A percentile compares a stretch with the other conserved stretches of the same genome.
phyloP scores from a whole-genome alignment of 2,329 filamentous ascomycete genomes.

The Epichloe festucae region DNA sequence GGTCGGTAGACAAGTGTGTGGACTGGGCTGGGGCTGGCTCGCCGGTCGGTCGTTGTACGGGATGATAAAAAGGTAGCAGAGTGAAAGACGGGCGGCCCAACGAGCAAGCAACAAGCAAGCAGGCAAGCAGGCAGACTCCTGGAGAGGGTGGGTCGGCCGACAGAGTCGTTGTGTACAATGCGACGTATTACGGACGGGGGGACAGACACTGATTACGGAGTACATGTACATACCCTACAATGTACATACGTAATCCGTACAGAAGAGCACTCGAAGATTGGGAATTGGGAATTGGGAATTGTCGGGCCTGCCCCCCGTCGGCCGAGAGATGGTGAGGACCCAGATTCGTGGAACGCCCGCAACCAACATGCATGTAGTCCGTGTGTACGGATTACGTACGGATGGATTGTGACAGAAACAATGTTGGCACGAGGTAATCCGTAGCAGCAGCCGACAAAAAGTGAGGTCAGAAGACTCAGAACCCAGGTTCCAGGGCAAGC shows the following conservation, averaged over 20 bases:
- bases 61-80: neutral
- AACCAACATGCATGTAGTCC: neutral
- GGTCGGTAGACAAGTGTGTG: neutral
- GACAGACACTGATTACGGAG: neutral
- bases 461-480: too few relatives aligned
- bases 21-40: neutral
- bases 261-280: neutral
- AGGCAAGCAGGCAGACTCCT: neutral
- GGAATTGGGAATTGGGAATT: neutral
- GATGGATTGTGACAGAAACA: neutral
- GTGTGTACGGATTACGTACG: neutral
- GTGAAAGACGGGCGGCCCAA: neutral
- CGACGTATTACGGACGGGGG: too few relatives aligned
- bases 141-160: constrained; percentile 3
- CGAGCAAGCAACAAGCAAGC: too few relatives aligned
- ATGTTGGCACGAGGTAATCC: neutral
- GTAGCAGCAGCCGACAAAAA: neutral
- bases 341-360: neutral
- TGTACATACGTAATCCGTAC: neutral
- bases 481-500: too few relatives aligned
- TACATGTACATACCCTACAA: neutral
- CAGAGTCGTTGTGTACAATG: neutral
- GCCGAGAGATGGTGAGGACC: constrained; percentile 3
- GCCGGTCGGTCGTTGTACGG: neutral
- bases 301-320: constrained; percentile 1